Conservation (phyloP, 2,329 filamentous ascomycete species). For the Alternaria postmessia region DNA sequence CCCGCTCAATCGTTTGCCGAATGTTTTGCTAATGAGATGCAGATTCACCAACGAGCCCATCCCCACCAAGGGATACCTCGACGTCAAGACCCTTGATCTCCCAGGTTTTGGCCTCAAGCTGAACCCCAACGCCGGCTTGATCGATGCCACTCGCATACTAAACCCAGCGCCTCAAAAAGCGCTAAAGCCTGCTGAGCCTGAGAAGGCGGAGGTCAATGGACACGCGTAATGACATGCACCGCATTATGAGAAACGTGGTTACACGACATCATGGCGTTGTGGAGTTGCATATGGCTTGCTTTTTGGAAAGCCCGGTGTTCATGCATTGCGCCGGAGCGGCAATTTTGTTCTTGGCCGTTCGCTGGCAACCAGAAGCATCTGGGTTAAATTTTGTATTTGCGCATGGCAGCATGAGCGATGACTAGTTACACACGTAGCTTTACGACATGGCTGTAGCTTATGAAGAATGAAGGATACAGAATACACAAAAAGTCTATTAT, state of each 20-base stretch:
- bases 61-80: constrained; percentile 75
- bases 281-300: constrained; percentile 12
- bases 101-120: constrained; percentile 90
- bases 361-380: neutral
- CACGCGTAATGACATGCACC: constrained; percentile 12
- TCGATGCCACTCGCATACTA: constrained; percentile 77
- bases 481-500: constrained; percentile 32
- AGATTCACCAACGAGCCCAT: constrained; percentile 21
- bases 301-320: constrained; percentile 10
- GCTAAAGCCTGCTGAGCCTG: constrained; percentile 42
- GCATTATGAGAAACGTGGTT: constrained; percentile 17
- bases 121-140: constrained; percentile 81
- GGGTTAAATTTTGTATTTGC: neutral
- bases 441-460: constrained; percentile 1
- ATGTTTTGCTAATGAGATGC: neutral
- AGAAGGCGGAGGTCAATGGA: constrained; percentile 33
- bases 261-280: constrained; percentile 15
- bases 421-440: neutral
- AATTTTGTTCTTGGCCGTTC: constrained; percentile 1
- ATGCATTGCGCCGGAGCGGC: constrained; percentile 14
- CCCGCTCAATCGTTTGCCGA: constrained; percentile 53
- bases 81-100: constrained; percentile 81
- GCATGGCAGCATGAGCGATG: neutral
- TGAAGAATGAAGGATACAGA: constrained; percentile 2
- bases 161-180: constrained; percentile 66